Evolutionary conservation across 2,329 filamentous ascomycete species (phyloP).

Genomic region (Colletotrichum lentis): DNA sequence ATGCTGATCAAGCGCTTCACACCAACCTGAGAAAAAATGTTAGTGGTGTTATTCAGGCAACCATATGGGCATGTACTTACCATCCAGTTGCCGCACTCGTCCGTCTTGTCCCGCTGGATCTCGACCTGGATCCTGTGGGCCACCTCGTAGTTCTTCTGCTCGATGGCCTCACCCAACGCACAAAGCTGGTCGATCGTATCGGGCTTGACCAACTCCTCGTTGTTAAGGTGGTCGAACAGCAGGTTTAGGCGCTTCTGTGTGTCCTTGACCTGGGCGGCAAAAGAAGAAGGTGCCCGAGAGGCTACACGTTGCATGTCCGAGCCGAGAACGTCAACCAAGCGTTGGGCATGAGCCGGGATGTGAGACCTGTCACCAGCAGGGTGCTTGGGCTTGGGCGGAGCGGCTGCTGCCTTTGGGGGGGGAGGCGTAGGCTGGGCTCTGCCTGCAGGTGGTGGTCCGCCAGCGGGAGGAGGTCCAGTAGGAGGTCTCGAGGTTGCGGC

Average conservation of each 20-base stretch:
- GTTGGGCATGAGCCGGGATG: slow-evolving; percentile 79
- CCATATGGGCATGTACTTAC: slow-evolving; percentile 60
- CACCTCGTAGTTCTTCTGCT: slow-evolving; percentile 72
- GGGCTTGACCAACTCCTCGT: slow-evolving; percentile 85
- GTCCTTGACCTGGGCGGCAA: slow-evolving; percentile 88
- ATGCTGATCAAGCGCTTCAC: slow-evolving; percentile 81
- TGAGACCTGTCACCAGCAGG: slow-evolving; percentile 89
- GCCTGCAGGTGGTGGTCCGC: slow-evolving; percentile 41
- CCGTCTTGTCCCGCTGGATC: slow-evolving; percentile 77
- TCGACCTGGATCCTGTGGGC: slow-evolving; percentile 76
- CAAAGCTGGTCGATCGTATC: slow-evolving; percentile 76
- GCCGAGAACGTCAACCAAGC: slow-evolving; percentile 81
- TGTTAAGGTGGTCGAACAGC: slow-evolving; percentile 97
- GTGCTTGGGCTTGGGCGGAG: slow-evolving; percentile 70
- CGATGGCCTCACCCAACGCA: slow-evolving; percentile 71
- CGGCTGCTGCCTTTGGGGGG: slow-evolving; percentile 54
- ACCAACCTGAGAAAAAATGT: slow-evolving; percentile 65
- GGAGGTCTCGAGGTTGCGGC: slow-evolving; percentile 49
- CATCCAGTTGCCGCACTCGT: slow-evolving; percentile 89
- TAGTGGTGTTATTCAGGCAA: slow-evolving; percentile 46
- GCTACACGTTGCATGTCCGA: slow-evolving; percentile 91
- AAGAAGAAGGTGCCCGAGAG: slow-evolving; percentile 82
- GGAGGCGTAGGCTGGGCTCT: slow-evolving; percentile 53
- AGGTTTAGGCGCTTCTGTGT: slow-evolving; percentile 92
- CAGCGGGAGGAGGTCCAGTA: slow-evolving; percentile 53